Evolutionary conservation across 2,329 filamentous ascomycete genomes (phyloP).

Genomic region (Neofusicoccum cordaticola): DNA sequence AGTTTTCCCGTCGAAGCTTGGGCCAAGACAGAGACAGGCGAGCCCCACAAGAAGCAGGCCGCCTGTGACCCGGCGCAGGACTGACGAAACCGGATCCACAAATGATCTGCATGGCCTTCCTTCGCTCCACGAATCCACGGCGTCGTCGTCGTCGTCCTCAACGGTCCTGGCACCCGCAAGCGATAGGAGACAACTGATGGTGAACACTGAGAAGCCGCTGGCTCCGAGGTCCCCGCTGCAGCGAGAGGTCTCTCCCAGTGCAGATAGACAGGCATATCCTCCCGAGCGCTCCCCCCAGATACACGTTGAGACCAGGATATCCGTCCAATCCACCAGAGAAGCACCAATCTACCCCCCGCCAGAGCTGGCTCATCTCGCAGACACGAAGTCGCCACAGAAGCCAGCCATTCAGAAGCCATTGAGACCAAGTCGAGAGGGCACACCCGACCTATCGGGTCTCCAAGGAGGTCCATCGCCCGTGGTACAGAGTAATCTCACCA

Average conservation of each 20-base stretch:
- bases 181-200: slow-evolving; percentile 5
- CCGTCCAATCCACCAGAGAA: background rate
- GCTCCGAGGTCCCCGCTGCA: slow-evolving; percentile 30
- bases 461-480: slow-evolving; percentile 49
- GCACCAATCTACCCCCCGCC: slow-evolving; percentile 32
- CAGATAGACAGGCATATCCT: background rate
- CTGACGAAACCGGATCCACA: slow-evolving; percentile 48
- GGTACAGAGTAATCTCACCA: slow-evolving; percentile 55
- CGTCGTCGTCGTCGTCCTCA: slow-evolving; percentile 70
- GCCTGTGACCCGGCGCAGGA: slow-evolving; percentile 58
- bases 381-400: slow-evolving; percentile 54
- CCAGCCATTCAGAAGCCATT: slow-evolving; percentile 37
- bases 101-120: slow-evolving; percentile 59
- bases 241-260: slow-evolving; percentile 30
- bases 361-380: slow-evolving; percentile 55
- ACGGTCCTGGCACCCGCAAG: slow-evolving; percentile 51
- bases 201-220: slow-evolving; percentile 24
- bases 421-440: slow-evolving; percentile 47
- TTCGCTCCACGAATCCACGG: slow-evolving; percentile 66
- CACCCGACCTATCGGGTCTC: slow-evolving; percentile 41
- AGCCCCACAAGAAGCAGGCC: slow-evolving; percentile 58
- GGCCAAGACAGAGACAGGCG: slow-evolving; percentile 51
- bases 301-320: slow-evolving; percentile 13
- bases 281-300: slow-evolving; percentile 41
- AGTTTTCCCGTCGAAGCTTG: slow-evolving; percentile 41